These are phyloP conservation scores for Leucaena leucocephala DNA, from an alignment of 306 rosid genomes.

Conservation along the genomic window DNA sequence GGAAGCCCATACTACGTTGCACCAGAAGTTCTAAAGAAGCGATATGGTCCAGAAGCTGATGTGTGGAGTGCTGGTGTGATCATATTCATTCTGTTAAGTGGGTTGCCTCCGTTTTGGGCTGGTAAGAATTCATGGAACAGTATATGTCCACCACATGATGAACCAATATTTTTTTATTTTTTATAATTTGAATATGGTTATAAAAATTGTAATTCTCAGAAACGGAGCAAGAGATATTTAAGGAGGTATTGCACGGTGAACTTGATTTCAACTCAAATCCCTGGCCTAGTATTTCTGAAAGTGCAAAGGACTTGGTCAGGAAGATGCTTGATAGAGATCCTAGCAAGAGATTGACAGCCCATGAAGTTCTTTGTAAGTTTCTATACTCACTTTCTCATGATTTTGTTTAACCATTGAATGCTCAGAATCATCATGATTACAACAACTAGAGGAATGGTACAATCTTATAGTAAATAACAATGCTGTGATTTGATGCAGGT, in stretches of 20 bases:
- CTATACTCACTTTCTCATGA: not conserved
- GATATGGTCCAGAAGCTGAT: slow-evolving; percentile 84
- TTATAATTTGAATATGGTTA: not conserved
- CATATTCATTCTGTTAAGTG: slow-evolving; percentile 84
- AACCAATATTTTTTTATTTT: slow-evolving; percentile 2
- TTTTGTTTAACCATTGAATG: not conserved
- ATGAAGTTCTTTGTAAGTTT: slow-evolving; percentile 78
- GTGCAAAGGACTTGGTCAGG: slow-evolving; percentile 81
- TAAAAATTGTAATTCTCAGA: slow-evolving; percentile 42
- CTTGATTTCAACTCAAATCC: slow-evolving; percentile 81
- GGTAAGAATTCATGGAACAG: slow-evolving; percentile 52
- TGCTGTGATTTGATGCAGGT: slow-evolving; percentile 57
- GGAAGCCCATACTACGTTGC: slow-evolving; percentile 97
- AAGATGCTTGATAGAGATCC: slow-evolving; percentile 86
- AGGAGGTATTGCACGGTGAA: slow-evolving; percentile 63
- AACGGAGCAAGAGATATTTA: slow-evolving; percentile 70
- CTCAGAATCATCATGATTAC: not conserved
- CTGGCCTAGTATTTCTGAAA: slow-evolving; percentile 81
- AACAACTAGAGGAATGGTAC: not conserved
- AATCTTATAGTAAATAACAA: slow-evolving; percentile 12
- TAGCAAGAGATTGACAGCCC: slow-evolving; percentile 66
- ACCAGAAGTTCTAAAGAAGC: slow-evolving; percentile 74
- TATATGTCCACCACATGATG: slow-evolving; percentile 12
- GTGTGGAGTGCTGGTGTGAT: slow-evolving; percentile 97
- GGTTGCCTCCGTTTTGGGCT: slow-evolving; percentile 97